A percentile compares a stretch with the other conserved stretches of the same genome.
Conservation (phyloP, 345 rosid genomes). For the Boechera stricta region DNA sequence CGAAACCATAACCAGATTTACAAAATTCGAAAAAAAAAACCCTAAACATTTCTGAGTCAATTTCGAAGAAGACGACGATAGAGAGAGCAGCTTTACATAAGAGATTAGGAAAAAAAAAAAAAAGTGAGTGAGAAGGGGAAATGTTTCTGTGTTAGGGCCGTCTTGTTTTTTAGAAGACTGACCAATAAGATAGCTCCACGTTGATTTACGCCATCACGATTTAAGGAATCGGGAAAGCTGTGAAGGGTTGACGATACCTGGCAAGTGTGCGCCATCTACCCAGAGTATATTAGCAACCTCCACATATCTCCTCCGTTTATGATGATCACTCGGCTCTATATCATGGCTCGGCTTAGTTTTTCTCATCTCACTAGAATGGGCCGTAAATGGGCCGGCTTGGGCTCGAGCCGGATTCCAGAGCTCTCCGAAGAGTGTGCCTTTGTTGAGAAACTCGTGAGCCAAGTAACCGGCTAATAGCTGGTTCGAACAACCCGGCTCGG, state of each 20-base stretch:
- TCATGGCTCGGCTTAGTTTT: conserved; percentile 44
- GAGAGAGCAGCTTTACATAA: conserved; percentile 25
- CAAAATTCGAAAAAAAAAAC: conserved; percentile 8
- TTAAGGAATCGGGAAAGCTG: conserved; percentile 71
- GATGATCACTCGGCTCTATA: conserved; percentile 44
- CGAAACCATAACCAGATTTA: conserved; percentile 31
- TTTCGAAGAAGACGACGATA: conserved; percentile 30
- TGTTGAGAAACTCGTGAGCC: conserved; percentile 81
- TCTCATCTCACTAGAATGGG: conserved; percentile 28
- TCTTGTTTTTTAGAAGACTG: background rate
- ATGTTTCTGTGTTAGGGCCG: conserved; percentile 20
- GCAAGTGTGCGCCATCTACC: conserved; percentile 69
- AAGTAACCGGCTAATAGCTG: conserved; percentile 80
- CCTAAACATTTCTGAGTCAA: conserved; percentile 38
- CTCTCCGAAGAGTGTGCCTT: conserved; percentile 81
- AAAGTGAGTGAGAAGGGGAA: background rate
- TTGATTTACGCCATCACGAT: conserved; percentile 48
- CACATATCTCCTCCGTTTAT: conserved; percentile 57
- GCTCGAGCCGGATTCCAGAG: conserved; percentile 53
- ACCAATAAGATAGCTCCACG: conserved; percentile 53
- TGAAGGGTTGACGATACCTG: conserved; percentile 81
- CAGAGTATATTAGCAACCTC: conserved; percentile 75
- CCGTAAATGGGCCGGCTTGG: conserved; percentile 29
- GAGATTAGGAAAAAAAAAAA: background rate
- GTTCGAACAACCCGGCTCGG: conserved; percentile 47